A percentile compares a stretch with the other conserved stretches of the same genome.
phyloP scores from a whole-genome alignment of 1,284 basidiomycete genomes.

The Paramarasmius palmivorus region DNA sequence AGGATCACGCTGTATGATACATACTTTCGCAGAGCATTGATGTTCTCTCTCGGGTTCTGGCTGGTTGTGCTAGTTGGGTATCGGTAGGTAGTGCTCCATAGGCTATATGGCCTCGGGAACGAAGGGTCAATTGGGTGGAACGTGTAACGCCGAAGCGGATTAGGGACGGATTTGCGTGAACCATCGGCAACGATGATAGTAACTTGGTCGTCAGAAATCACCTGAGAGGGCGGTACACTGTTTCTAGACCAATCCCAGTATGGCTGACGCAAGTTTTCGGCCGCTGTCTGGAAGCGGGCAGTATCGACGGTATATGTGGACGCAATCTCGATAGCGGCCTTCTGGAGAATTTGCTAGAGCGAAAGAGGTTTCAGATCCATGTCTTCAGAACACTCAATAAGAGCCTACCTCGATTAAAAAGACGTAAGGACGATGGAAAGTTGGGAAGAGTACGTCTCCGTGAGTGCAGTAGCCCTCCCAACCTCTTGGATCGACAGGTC shows the following conservation, averaged over 20 bases:
- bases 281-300: slow-evolving; percentile 36
- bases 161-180: slow-evolving; percentile 30
- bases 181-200: slow-evolving; percentile 40
- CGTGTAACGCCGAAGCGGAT: slow-evolving; percentile 43
- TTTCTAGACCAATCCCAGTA: slow-evolving; percentile 56
- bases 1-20: neutral
- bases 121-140: slow-evolving; percentile 43
- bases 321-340: slow-evolving; percentile 39
- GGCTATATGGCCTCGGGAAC: slow-evolving; percentile 35
- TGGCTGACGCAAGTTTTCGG: slow-evolving; percentile 40
- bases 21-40: slow-evolving; percentile 31
- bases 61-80: slow-evolving; percentile 30
- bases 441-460: slow-evolving; percentile 50
- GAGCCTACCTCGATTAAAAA: slow-evolving; percentile 46
- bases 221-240: slow-evolving; percentile 40
- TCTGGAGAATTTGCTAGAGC: slow-evolving; percentile 44
- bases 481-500: slow-evolving; percentile 21
- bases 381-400: neutral
- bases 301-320: slow-evolving; percentile 35
- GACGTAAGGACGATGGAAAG: slow-evolving; percentile 55
- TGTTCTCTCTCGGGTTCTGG: slow-evolving; percentile 30
- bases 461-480: slow-evolving; percentile 52
- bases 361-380: neutral
- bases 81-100: slow-evolving; percentile 42
- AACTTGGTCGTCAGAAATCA: slow-evolving; percentile 37